Percentiles rank a stretch among this genome's conserved stretches.
These are phyloP conservation scores for Gnomoniopsis sp. DNA, from an alignment of 2,329 filamentous ascomycete genomes.

Conservation along the genomic window DNA sequence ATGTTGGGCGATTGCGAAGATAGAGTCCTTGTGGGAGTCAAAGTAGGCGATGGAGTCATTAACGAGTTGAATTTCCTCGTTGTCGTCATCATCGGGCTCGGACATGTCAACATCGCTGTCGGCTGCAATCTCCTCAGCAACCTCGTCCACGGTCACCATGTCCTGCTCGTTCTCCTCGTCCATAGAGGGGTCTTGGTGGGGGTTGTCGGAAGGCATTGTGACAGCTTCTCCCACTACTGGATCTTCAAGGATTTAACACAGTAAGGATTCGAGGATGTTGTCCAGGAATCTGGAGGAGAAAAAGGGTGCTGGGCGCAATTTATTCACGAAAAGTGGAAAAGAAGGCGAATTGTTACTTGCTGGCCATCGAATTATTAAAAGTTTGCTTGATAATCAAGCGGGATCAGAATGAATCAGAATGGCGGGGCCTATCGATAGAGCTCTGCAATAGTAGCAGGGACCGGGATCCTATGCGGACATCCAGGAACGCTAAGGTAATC, in stretches of 20 bases:
- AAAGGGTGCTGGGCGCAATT: not conserved
- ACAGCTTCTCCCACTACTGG: not conserved
- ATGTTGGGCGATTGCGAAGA: constrained; percentile 94
- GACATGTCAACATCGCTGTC: constrained; percentile 36
- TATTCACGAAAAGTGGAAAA: not conserved
- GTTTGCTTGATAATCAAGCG: constrained; percentile 19
- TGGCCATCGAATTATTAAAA: constrained; percentile 15
- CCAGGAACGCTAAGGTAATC: no score
- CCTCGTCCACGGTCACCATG: constrained; percentile 74
- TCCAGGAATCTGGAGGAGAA: not conserved
- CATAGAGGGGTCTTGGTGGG: constrained; percentile 36
- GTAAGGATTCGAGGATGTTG: not conserved
- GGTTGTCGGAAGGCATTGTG: constrained; percentile 24
- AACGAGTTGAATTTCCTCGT: constrained; percentile 71
- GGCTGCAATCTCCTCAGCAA: constrained; percentile 68
- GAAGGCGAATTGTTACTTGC: not conserved
- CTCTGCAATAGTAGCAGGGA: not conserved
- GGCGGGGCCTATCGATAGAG: constrained; percentile 14
- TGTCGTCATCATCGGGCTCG: constrained; percentile 32
- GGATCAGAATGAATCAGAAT: not conserved
- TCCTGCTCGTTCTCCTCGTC: constrained; percentile 65
- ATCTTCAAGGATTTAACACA: not conserved
- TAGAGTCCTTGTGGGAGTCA: constrained; percentile 82
- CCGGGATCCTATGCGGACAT: no score
- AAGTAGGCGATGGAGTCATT: constrained; percentile 96